Evolutionary conservation across 495 filamentous ascomycete species (phyloP), one percentile per base, ranked within the genome.

Genomic region (Evernia prunastri): DNA sequence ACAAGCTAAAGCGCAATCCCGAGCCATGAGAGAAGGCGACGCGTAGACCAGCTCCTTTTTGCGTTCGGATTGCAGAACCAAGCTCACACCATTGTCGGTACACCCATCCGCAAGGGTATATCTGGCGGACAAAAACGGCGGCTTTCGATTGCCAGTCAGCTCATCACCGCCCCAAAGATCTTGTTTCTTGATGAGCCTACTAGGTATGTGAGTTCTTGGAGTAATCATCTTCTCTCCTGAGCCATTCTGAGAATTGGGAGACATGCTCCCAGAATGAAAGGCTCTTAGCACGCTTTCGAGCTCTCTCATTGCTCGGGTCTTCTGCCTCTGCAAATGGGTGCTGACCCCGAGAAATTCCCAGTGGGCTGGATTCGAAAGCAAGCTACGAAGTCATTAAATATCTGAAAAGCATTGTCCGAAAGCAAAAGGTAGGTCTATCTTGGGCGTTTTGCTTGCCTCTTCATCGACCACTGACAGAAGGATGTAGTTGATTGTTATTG

Each of bases 181-280:
- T 66, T 94, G 63, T 92, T 94, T 66, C 68, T 94, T 58, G 90
- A 94, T 71, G 90, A 92, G 71, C 90, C 89, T 9, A 94, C 89
- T 0, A 88, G 45, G 45, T 49, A 27, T 49, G 45, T 49, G 4
- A 6, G 27, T 25, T 27, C 0, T 25, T 4, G 11, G 9, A 1
- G 4, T 23, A 27, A 27, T 37, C 13, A 0, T 27, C 17, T 27
- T 27, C 10, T 27, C 1, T 27, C 7, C 23, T 6, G 45, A 11
- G 7, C 1, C 10, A 15, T 2, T 25, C 2, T 15, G 27, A 5
- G 7, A 43, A 18, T 43, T 17, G 18, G 17, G 40, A 43, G 40
- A 43, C 40, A 39, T 39, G 40, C 10, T 43, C 15, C 45, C 4
- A 23, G 7, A 49, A 1, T 0, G 3, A 49, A 49, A 49, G 11